Base-by-base conservation (phyloP, 257 asterid species). In the Salvia miltiorrhiza region DNA sequence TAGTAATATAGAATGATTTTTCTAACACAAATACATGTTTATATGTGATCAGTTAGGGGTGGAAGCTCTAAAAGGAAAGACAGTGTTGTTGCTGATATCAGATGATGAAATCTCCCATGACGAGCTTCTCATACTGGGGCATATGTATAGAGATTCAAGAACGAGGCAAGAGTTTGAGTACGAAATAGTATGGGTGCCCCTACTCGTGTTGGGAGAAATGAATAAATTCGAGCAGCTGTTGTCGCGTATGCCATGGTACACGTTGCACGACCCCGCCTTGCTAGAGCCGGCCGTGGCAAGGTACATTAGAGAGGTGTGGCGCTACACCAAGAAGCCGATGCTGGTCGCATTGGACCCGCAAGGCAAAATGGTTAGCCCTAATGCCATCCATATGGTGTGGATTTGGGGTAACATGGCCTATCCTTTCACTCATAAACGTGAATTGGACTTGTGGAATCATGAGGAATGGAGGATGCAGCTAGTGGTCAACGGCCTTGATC, bases 131-230 rank as follows among this genome's bases (percentile, higher is more conserved):
- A 61, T 83, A 55, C 90, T 89, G 11, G 33, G 62, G 5, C 77
- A 73, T 20, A 72, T 92, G 30, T 83, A 89, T 63, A 70, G 56
- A 47, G 89, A 81, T 14, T 81, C 92, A 11, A 77, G 66, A 57
- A 54, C 49, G 17, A 79, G 76, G 71, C 70, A 41, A 30, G 90
- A 89, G 23, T 73, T 76, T 21, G 82, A 82, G 11, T 89, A 89
- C 37, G 96, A 87, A 54, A 83, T 89, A 20, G 92, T 92, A 54
- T 92, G 98, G 98, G n/a, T n/a, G n/a, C n/a, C n/a, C n/a, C 74
- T 89, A 21, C 98, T 96, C 17, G 37, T 92, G 3, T 65, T 83
- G 45, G 90, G 86, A 9, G 77, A 74, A 33, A 41, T 76, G 9
- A 49, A 53, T 2, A 82, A 53, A 48, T 87, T 87, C 3, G 78